Percentiles rank a stretch among this genome's conserved stretches.
Conservation (phyloP, 768 basidiomycete species). For the Strobilomyces echinocephalus region DNA sequence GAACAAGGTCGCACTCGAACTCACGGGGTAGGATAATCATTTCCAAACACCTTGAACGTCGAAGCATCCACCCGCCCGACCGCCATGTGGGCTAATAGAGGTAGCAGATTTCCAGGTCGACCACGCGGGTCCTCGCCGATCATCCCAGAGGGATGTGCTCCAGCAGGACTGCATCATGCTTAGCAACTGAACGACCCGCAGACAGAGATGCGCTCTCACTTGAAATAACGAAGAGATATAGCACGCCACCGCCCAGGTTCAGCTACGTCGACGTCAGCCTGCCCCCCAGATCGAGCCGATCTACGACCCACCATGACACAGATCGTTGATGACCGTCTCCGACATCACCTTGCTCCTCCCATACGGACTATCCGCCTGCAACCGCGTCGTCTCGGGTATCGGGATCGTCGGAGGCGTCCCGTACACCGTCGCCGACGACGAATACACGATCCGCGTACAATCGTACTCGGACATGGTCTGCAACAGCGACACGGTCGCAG, state of each 20-base stretch:
- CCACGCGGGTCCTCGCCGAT: slow-evolving; percentile 98
- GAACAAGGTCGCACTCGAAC: slow-evolving; percentile 18
- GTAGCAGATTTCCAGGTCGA: slow-evolving; percentile 90
- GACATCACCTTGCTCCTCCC: slow-evolving; percentile 96
- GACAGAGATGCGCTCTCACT: slow-evolving; percentile 46
- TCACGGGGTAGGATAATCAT: slow-evolving; percentile 93
- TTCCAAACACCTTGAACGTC: slow-evolving; percentile 83
- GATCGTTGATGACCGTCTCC: slow-evolving; percentile 84
- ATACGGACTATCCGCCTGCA: slow-evolving; percentile 89
- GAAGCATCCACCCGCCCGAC: slow-evolving; percentile 74
- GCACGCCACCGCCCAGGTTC: slow-evolving; percentile 69
- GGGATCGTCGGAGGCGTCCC: slow-evolving; percentile 90
- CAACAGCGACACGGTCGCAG: slow-evolving; percentile 79
- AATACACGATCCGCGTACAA: slow-evolving; percentile 88
- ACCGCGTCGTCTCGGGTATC: slow-evolving; percentile 85
- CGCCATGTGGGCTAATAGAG: slow-evolving; percentile 92
- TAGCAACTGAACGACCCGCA: not conserved
- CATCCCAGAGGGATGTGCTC: slow-evolving; percentile 92
- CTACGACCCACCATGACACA: slow-evolving; percentile 61
- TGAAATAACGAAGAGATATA: slow-evolving; percentile 94
- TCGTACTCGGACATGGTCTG: slow-evolving; percentile 83
- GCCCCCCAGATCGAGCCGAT: not conserved
- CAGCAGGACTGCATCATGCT: slow-evolving; percentile 67
- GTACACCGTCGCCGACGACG: slow-evolving; percentile 97
- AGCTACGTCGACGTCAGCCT: slow-evolving; percentile 40